Percentiles rank a stretch among this genome's conserved stretches.
These are phyloP conservation scores for Ceratobasidium sp. DNA, from an alignment of 1,284 basidiomycete genomes.

Conservation along the genomic window DNA sequence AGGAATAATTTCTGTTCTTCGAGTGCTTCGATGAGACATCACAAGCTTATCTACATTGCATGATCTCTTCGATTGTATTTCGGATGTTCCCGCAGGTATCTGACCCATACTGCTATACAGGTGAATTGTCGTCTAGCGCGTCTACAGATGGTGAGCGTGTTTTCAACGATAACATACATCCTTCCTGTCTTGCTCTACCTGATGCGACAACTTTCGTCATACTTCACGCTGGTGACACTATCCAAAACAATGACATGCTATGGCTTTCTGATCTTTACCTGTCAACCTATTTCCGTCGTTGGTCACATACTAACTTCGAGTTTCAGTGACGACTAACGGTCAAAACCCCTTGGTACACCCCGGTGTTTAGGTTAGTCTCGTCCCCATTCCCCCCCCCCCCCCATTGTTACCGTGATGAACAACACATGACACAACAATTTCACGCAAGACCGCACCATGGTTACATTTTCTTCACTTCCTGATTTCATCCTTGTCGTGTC, in stretches of 20 bases:
- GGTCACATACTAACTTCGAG: not conserved
- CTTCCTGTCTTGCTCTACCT: not conserved
- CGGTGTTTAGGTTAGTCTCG: slow-evolving; percentile 36
- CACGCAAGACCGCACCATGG: slow-evolving; percentile 49
- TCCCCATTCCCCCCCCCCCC: too few species aligned
- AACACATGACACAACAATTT: slow-evolving; percentile 47
- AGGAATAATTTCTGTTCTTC: slow-evolving; percentile 25
- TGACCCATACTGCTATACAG: slow-evolving; percentile 1
- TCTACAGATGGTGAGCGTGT: not conserved
- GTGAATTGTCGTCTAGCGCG: not conserved
- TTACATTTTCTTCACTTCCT: slow-evolving; percentile 48
- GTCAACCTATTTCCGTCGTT: slow-evolving; percentile 46
- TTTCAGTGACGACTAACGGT: slow-evolving; percentile 9
- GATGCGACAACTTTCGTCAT: slow-evolving; percentile 35
- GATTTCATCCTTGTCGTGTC: slow-evolving; percentile 27
- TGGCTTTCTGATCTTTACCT: slow-evolving; percentile 56
- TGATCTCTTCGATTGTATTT: slow-evolving; percentile 1
- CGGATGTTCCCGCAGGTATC: not conserved
- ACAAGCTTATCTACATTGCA: slow-evolving; percentile 41
- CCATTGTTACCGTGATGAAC: slow-evolving; percentile 53
- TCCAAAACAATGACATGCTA: slow-evolving; percentile 45
- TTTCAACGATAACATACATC: not conserved
- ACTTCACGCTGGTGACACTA: slow-evolving; percentile 40
- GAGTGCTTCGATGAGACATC: slow-evolving; percentile 36
- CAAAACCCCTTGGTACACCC: not conserved